Conservation (phyloP, 2,329 filamentous ascomycete genomes). For the Penicillium sp. region DNA sequence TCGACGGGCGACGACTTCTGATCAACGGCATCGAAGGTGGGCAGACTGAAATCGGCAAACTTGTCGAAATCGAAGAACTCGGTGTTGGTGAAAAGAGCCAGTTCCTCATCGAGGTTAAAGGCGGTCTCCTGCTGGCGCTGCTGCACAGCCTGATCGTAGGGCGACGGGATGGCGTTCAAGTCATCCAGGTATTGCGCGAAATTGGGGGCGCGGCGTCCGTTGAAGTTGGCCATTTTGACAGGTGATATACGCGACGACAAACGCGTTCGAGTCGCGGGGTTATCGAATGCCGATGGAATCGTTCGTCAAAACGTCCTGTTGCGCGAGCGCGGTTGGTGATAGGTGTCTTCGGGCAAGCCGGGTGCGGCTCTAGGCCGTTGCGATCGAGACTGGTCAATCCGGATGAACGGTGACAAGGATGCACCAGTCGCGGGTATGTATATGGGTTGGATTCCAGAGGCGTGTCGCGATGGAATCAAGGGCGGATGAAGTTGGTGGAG, state of each 20-base stretch:
- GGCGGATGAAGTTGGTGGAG: conserved; percentile 4
- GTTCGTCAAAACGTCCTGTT: neutral
- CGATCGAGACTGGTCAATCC: neutral
- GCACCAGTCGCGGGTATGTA: neutral
- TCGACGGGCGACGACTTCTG: conserved; percentile 34
- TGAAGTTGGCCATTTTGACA: conserved; percentile 69
- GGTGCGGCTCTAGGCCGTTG: conserved; percentile 24
- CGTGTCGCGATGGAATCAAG: conserved; percentile 9
- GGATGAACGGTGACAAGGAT: neutral
- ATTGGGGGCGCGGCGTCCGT: conserved; percentile 77
- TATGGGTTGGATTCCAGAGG: neutral
- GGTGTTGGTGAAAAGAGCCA: conserved; percentile 80
- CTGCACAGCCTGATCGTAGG: conserved; percentile 63
- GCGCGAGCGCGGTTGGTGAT: conserved; percentile 18
- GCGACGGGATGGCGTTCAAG: conserved; percentile 71
- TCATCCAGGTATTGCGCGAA: conserved; percentile 88
- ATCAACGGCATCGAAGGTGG: conserved; percentile 38
- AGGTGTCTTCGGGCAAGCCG: conserved; percentile 20
- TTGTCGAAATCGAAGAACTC: conserved; percentile 79
- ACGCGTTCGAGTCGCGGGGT: conserved; percentile 4
- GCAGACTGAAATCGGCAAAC: conserved; percentile 40
- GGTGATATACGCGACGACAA: conserved; percentile 6
- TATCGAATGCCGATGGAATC: neutral
- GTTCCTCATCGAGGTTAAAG: conserved; percentile 69
- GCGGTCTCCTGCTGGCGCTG: conserved; percentile 64